Evolutionary conservation across 2,329 filamentous ascomycete genomes (phyloP), one percentile per base, ranked within the genome.

Genomic region (Aureobasidium zeae): DNA sequence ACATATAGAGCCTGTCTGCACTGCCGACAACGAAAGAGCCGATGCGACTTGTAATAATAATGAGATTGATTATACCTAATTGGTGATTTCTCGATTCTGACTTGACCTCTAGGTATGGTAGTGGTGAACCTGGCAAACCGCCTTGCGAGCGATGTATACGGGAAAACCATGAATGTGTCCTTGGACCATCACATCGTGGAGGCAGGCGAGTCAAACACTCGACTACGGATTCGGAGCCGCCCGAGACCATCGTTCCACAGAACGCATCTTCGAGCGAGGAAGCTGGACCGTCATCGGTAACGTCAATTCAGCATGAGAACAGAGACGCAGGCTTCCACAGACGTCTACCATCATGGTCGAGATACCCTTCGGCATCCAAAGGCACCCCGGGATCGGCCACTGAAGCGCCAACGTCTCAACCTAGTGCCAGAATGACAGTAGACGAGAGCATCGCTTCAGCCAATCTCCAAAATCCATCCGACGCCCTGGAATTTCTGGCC

Each of bases 31-130:
- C 46, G 56, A n/a, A 59, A 59, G 47, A 55, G 52, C n/a, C 48
- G 57, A 28, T 59, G 57, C 45, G 57, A 59, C 39, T 48, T 59
- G 54, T 59, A 49, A n/a, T n/a, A n/a, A n/a, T n/a, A n/a, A n/a
- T n/a, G n/a, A n/a, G n/a, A n/a, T n/a, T 13, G 22, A 36, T 20
- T 12, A 26, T 28, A 13, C 20, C 28, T 29, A 17, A 11, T 13
- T n/a, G n/a, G n/a, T n/a, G 16, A 15, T 5, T 13, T 3, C n/a
- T 5, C n/a, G n/a, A 25, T 42, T n/a, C 38, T 42, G 11, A 42
- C 38, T 16, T 6, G 3, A 19, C 8, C 19, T 38, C 8, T 11
- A 57, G 56, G 35, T 57, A 58, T 47, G 55, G 52, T 35, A 58
- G 54, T 34, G 56, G 55, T 25, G 53, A 57, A 29, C 55, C 55